These are phyloP conservation scores for Aspergillus sp. DNA, from an alignment of 2,329 filamentous ascomycete species.

Conservation along the genomic window DNA sequence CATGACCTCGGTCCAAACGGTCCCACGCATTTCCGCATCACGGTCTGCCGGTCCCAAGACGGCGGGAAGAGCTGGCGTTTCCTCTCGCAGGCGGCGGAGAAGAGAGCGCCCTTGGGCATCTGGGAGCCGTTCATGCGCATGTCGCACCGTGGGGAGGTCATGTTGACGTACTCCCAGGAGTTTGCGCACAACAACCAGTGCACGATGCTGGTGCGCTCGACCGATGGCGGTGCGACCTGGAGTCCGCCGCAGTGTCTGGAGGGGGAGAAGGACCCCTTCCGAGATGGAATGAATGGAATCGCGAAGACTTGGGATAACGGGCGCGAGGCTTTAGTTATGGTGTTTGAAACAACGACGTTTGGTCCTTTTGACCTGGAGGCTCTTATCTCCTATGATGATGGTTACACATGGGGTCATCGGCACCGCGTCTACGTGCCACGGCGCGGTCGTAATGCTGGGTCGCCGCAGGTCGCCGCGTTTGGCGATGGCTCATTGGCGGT, in stretches of 20 bases:
- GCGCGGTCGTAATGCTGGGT: slow-evolving; percentile 41
- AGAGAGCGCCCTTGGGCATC: slow-evolving; percentile 38
- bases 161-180: slow-evolving; percentile 50
- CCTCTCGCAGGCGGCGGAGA: slow-evolving; percentile 47
- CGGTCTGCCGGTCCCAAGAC: slow-evolving; percentile 49
- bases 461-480: slow-evolving; percentile 47
- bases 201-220: slow-evolving; percentile 49
- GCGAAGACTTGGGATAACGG: slow-evolving; percentile 32
- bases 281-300: slow-evolving; percentile 47
- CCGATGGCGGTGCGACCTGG: slow-evolving; percentile 47
- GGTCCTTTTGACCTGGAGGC: slow-evolving; percentile 47
- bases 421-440: slow-evolving; percentile 44
- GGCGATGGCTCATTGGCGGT: slow-evolving; percentile 42
- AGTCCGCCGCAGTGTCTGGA: slow-evolving; percentile 42
- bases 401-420: slow-evolving; percentile 40
- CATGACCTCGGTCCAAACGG: slow-evolving; percentile 41
- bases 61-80: slow-evolving; percentile 46
- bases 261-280: slow-evolving; percentile 38
- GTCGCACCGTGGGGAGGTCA: slow-evolving; percentile 38
- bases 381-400: slow-evolving; percentile 47
- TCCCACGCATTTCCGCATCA: slow-evolving; percentile 49
- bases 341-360: slow-evolving; percentile 48
- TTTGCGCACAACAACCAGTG: slow-evolving; percentile 49
- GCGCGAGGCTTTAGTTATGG: slow-evolving; percentile 43
- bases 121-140: slow-evolving; percentile 54